Evolutionary conservation across 2,329 filamentous ascomycete genomes (phyloP), one percentile per base, ranked within the genome.

Genomic region (Metarhizium sp.): DNA sequence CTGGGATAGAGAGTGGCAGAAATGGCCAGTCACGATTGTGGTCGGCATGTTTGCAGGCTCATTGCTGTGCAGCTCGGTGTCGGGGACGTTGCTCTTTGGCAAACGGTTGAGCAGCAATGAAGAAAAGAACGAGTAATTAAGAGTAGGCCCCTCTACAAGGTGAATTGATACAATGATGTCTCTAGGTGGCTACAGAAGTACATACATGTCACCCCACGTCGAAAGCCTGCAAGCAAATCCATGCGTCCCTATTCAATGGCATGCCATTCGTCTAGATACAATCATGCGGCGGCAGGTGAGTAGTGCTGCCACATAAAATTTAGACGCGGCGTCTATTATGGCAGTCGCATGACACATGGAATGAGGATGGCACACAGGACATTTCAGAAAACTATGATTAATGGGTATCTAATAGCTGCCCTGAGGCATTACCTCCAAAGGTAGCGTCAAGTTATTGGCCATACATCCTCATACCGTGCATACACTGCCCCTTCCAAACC

Each of bases 1-100:
- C 69, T 97, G 92, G 92, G 94, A 99, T 69, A 85, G 94, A n/a
- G 91, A 95, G 63, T 99, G 94, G 94, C 94, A 99, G 80, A 89
- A 87, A 70, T 99, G 92, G 88, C 94, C 94, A 0, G 86, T 97
- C 50, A 99, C 94, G 0, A 88, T 99, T 57, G 73, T 97, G 4
- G 84, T 82, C 2, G 94, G 94, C 2, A 78, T 88, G 18, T 97
- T 95, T 70, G 72, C 82, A 6, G 94, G 94, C 1, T 91, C 88
- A 69, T 77, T 82, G 1, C 61, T 89, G 13, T 91, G 91, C 1
- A 86, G 87, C 66, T 64, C 82, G 55, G 60, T 84, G 18, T 84
- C 85, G 0, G 80, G 79, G 2, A 74, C 71, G 1, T 51, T 80
- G 56, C 69, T 73, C 6, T 77, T 73, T 61, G 78, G 77, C 40